Conservation (phyloP, 352 stramenopile genomes). For the Phytopythium sindhum region DNA sequence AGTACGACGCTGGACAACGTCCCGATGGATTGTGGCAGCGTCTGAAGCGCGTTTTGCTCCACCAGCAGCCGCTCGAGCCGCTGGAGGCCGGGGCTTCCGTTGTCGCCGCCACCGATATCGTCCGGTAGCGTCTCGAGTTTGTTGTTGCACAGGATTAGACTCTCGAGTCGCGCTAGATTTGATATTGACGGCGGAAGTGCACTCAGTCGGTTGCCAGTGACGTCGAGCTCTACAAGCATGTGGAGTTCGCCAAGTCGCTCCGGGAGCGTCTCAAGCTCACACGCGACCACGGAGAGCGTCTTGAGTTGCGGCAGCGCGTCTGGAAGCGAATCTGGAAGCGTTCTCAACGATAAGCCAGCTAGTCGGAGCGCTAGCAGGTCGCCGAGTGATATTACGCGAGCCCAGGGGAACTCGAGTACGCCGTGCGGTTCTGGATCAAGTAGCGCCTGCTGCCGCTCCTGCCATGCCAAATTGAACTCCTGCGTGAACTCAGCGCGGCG, state of each 20-base stretch:
- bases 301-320: slow-evolving; percentile 29
- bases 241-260: slow-evolving; percentile 34
- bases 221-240: slow-evolving; percentile 42
- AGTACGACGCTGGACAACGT: slow-evolving; percentile 16
- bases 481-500: slow-evolving; percentile 28
- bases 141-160: slow-evolving; percentile 55
- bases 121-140: slow-evolving; percentile 37
- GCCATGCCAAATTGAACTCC: slow-evolving; percentile 73
- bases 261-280: slow-evolving; percentile 40
- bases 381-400: slow-evolving; percentile 31
- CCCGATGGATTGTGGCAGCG: slow-evolving; percentile 42
- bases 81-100: slow-evolving; percentile 6
- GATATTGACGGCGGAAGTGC: slow-evolving; percentile 46
- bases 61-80: slow-evolving; percentile 42
- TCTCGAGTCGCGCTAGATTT: slow-evolving; percentile 25
- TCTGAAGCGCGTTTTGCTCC: slow-evolving; percentile 46
- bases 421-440: slow-evolving; percentile 17
- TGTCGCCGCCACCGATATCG: slow-evolving; percentile 24
- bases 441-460: slow-evolving; percentile 16
- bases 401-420: slow-evolving; percentile 63
- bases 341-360: slow-evolving; percentile 36
- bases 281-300: slow-evolving; percentile 48
- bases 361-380: slow-evolving; percentile 53
- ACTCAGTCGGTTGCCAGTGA: slow-evolving; percentile 58
- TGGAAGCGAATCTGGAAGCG: slow-evolving; percentile 28